Base-by-base conservation (phyloP, 331 rosid genomes). In the Pyracantha coccinea region DNA sequence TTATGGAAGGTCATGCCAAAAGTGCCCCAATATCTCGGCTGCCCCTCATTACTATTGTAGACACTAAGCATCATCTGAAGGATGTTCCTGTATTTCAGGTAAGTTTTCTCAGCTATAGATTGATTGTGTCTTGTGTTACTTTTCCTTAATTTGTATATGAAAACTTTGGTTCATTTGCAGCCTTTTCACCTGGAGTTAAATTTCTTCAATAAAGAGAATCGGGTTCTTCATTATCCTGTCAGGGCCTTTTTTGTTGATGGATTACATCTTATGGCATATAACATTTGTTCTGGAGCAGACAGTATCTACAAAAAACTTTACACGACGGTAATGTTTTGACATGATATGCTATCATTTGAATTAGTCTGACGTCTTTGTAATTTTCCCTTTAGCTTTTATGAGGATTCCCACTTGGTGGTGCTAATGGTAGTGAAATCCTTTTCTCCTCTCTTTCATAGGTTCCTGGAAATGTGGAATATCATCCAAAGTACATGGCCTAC, bases 151-250 rank as follows among this genome's bases (percentile, higher is more conserved):
- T 66, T 79, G 66, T 9, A 38, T 38, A 38, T 38, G 45, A 84
- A 76, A 75, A 72, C 53, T 66, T 69, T 74, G 75, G 75, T 80
- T 45, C 76, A 69, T 71, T 74, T 76, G 72, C 96, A 95, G 99
- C 98, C 99, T 52, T 88, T 89, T 82, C 96, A 95, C 84, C 75
- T 92, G 93, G 99, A 90, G 94, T 85, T 95, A 75, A 95, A 92
- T 84, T 95, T 92, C 90, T 95, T 95, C 90, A 90, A 83, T 80
- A 92, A 85, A 86, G 98, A 86, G 85, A 95, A 92, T 63, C 90
- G 97, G 50, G 97, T 95, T 88, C 96, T 95, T 80, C 94, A 92
- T 83, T 95, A 92, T 83, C 99, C 99, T 52, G 92, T 88, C 75
- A 86, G 99, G 83, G 92, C 94, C 72, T 95, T 95, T 79, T 88